Evolutionary conservation across 805 yeast genomes (phyloP).

Genomic region (Wickerhamomyces strasburgensis): DNA sequence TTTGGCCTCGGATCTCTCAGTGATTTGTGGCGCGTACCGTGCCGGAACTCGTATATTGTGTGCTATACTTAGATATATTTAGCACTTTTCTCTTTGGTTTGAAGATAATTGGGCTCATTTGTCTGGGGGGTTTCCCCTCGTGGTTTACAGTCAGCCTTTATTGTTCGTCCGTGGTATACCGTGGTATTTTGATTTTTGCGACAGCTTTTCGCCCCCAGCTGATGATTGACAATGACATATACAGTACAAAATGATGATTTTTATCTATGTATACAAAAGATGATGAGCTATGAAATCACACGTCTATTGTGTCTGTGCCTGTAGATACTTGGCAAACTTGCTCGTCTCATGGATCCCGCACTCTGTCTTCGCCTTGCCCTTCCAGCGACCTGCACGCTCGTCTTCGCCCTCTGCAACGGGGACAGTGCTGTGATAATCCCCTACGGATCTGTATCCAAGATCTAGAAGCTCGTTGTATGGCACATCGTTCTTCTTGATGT

Average conservation of each 20-base stretch:
- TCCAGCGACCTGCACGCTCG: slow-evolving; percentile 97
- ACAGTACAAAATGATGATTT: no score
- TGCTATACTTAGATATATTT: no score
- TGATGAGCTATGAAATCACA: background rate
- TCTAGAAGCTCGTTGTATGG: slow-evolving; percentile 85
- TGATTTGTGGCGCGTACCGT: no score
- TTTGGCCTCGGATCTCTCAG: background rate
- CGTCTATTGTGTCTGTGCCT: slow-evolving; percentile 16
- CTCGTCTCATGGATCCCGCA: slow-evolving; percentile 90
- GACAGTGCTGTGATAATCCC: slow-evolving; percentile 91
- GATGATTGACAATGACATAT: no score
- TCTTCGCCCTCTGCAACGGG: slow-evolving; percentile 92
- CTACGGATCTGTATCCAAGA: slow-evolving; percentile 84
- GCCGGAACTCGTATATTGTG: no score
- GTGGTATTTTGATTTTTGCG: no score
- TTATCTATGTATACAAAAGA: background rate
- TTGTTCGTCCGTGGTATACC: slow-evolving; percentile 6
- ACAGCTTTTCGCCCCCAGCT: no score
- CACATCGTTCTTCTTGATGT: slow-evolving; percentile 65
- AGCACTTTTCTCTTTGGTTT: no score
- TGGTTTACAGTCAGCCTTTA: slow-evolving; percentile 8
- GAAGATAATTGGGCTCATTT: no score
- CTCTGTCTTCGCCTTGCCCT: slow-evolving; percentile 86
- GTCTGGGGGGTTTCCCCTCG: no score
- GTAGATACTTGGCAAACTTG: slow-evolving; percentile 60